Base-by-base conservation (phyloP, 495 filamentous ascomycete genomes). In the Hypoxylon trugodes region DNA sequence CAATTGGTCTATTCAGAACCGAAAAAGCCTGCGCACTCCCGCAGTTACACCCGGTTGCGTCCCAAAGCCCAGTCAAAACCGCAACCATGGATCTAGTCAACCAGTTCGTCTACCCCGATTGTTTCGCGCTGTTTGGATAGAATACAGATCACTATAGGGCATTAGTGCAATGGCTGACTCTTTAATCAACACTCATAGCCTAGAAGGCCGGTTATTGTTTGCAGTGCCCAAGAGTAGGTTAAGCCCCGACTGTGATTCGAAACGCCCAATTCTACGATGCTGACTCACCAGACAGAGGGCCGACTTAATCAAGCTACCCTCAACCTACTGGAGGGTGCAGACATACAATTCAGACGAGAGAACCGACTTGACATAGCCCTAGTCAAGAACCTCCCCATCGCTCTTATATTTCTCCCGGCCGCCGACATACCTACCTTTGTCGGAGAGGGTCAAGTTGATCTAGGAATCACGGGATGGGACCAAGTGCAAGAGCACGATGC, bases 391-490 rank as follows among this genome's bases (percentile, higher is more conserved):
- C 86, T 93, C 26, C 91, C 90, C 25, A 91, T 98, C 59, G 96
- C 94, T 9, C 90, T 98, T 60, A 86, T 98, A 76, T 98, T 98
- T 83, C 91, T 98, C 32, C 95, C 95, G 19, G 95, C 92, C 28
- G 93, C 91, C 51, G 95, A 98, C 74, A 98, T 98, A 71, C 96
- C 95, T 21, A 94, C 90, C 49, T 98, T 97, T 66, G 92, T 98
- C 37, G 95, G 93, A 22, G 93, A 97, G 73, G 95, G 95, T 24
- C 86, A 89, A 46, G 95, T 98, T 10, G 93, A 96, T 71, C 77
- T 98, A 4, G 95, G 95, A 49, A 98, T 98, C 62, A 98, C 95
- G 0, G 95, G 95, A 30, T 83, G 85, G 48, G 96, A 98, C 74
- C 92, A 96, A 67, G 91, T 98, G 15, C 88, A 87, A 18, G 96